These are phyloP conservation scores for Penicillium maclennaniae DNA, from an alignment of 495 filamentous ascomycete species.

Conservation along the genomic window DNA sequence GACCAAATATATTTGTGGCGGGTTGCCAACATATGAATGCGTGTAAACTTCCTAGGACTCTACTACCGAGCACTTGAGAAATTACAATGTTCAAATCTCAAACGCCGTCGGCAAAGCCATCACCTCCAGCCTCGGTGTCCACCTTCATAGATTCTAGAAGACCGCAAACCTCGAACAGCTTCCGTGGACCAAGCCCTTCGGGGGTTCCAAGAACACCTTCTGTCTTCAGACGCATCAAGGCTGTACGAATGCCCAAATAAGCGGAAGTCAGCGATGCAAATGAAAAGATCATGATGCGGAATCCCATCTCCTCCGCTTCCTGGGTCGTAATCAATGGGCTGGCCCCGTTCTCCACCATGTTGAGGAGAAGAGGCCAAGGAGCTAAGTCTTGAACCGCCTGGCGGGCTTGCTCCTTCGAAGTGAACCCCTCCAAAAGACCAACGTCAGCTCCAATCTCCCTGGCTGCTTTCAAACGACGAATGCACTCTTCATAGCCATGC, in stretches of 20 bases:
- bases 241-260: conserved; percentile 42
- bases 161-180: conserved; percentile 58
- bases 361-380: neutral
- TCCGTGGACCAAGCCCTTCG: conserved; percentile 40
- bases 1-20: too few relatives aligned
- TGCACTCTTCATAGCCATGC: neutral
- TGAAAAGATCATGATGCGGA: neutral
- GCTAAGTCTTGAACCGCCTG: neutral
- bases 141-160: conserved; percentile 54
- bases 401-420: neutral
- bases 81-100: conserved; percentile 2
- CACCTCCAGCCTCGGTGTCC: conserved; percentile 53
- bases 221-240: conserved; percentile 42
- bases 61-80: too few relatives aligned
- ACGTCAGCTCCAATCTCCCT: neutral
- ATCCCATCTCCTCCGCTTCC: neutral
- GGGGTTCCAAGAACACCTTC: conserved; percentile 48
- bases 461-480: neutral
- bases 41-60: too few relatives aligned
- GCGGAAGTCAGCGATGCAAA: neutral
- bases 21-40: too few relatives aligned
- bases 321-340: neutral
- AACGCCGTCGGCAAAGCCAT: conserved; percentile 41
- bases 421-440: neutral
- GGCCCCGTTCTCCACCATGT: neutral